phyloP scores from a whole-genome alignment of 2,329 filamentous ascomycete species.

The Apiospora rasikravindrae region DNA sequence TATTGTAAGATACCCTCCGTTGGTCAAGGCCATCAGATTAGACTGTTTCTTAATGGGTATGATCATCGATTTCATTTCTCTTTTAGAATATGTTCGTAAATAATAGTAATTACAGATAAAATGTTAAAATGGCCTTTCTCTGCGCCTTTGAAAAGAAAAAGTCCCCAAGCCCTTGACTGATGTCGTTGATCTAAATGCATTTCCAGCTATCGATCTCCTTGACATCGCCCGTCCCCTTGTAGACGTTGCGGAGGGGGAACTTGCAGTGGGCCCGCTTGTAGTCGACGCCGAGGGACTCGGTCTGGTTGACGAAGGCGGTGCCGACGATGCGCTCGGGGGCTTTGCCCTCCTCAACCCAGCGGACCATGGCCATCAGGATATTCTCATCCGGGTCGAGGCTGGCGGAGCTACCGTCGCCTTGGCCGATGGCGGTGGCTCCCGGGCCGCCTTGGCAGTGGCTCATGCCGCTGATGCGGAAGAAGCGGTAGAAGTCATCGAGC shows the following conservation, averaged over 20 bases:
- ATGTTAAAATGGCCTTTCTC: neutral
- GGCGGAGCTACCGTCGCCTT: slow-evolving; percentile 27
- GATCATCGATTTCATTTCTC: neutral
- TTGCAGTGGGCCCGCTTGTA: slow-evolving; percentile 29
- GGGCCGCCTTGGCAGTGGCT: slow-evolving; percentile 54
- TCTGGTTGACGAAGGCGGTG: slow-evolving; percentile 31
- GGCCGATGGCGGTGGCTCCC: slow-evolving; percentile 43
- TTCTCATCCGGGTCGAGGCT: slow-evolving; percentile 45
- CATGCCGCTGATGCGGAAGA: slow-evolving; percentile 59
- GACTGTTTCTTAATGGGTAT: no score
- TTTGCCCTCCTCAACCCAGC: slow-evolving; percentile 50
- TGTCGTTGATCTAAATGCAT: neutral
- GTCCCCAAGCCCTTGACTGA: neutral
- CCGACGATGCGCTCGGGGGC: slow-evolving; percentile 42
- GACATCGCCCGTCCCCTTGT: slow-evolving; percentile 23
- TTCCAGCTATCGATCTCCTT: slow-evolving; percentile 15
- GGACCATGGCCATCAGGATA: slow-evolving; percentile 50
- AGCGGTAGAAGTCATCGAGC: slow-evolving; percentile 53
- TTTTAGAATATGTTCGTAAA: neutral
- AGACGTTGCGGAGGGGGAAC: slow-evolving; percentile 27
- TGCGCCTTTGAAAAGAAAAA: neutral
- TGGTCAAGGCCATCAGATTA: no score
- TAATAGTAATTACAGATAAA: neutral
- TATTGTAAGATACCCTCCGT: no score
- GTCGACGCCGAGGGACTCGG: slow-evolving; percentile 20